phyloP scores from a whole-genome alignment of 106 monocot species.

The Vanilla planifolia region DNA sequence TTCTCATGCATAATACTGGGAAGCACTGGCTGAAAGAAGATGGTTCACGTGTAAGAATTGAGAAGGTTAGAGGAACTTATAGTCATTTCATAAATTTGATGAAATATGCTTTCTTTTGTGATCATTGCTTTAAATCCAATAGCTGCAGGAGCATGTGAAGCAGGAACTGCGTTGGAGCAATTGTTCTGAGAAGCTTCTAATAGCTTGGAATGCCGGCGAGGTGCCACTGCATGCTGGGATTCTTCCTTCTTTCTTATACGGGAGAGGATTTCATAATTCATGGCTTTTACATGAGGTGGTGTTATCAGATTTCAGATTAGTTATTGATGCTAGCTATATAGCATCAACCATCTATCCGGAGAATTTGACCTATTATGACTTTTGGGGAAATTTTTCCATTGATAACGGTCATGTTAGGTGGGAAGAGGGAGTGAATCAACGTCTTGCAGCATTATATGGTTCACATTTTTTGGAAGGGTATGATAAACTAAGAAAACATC shows the following conservation, averaged over 20 bases:
- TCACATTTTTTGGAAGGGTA: conserved; percentile 39
- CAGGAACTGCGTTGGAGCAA: conserved; percentile 21
- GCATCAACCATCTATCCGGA: conserved; percentile 49
- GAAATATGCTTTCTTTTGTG: background rate
- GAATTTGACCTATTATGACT: conserved; percentile 11
- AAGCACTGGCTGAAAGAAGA: conserved; percentile 37
- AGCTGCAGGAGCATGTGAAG: conserved; percentile 53
- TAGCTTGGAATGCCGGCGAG: conserved; percentile 78
- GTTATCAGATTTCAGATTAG: conserved; percentile 60
- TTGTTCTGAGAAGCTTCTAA: conserved; percentile 42
- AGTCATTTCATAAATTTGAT: background rate
- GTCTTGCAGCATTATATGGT: conserved; percentile 75
- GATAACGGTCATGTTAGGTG: conserved; percentile 19
- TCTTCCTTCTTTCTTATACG: conserved; percentile 77
- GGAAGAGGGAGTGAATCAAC: conserved; percentile 53
- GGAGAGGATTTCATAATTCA: conserved; percentile 56
- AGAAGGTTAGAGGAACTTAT: conserved; percentile 47
- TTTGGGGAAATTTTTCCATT: background rate
- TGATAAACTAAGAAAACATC: conserved; percentile 1
- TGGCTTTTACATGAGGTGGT: conserved; percentile 80
- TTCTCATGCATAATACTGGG: conserved; percentile 35
- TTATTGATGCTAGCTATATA: conserved; percentile 59
- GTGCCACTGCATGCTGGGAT: conserved; percentile 48
- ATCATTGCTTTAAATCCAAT: conserved; percentile 6
- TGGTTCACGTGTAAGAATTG: conserved; percentile 28